These are phyloP conservation scores for Gyromitra esculenta DNA, from an alignment of 2,329 filamentous ascomycete genomes.

Conservation along the genomic window DNA sequence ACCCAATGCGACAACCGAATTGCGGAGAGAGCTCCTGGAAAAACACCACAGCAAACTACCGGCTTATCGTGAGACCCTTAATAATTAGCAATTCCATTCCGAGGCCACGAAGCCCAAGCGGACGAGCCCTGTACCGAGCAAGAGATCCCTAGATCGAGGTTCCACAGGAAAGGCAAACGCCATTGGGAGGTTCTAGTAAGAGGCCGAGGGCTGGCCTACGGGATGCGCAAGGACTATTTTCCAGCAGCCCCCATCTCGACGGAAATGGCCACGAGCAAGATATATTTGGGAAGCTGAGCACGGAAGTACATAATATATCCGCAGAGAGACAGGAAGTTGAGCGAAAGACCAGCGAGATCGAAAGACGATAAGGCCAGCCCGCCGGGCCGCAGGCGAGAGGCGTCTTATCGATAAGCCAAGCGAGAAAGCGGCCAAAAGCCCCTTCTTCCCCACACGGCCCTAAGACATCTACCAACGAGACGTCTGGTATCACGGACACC, in stretches of 20 bases:
- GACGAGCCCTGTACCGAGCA: neutral
- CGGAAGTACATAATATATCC: neutral
- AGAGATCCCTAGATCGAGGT: neutral
- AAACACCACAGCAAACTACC: neutral
- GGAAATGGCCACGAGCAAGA: neutral
- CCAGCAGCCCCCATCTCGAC: neutral
- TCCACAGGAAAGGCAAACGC: neutral
- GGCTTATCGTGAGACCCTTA: neutral
- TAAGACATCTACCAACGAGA: neutral
- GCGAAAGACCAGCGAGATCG: neutral
- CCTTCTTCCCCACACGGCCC: constrained; percentile 19
- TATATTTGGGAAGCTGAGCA: neutral
- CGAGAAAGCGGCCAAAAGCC: constrained; percentile 5
- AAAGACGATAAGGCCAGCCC: constrained; percentile 2
- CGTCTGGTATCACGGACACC: neutral
- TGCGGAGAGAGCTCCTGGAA: neutral
- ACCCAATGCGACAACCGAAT: neutral
- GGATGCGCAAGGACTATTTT: neutral
- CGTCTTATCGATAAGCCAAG: constrained; percentile 32
- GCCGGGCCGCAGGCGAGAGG: constrained; percentile 23
- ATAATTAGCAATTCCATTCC: neutral
- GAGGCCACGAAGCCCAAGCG: neutral
- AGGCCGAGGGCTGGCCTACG: constrained; percentile 6
- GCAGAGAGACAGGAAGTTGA: neutral
- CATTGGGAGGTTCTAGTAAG: neutral